phyloP scores from a whole-genome alignment of 2,329 filamentous ascomycete genomes.

The Westerdykella aurantiaca region DNA sequence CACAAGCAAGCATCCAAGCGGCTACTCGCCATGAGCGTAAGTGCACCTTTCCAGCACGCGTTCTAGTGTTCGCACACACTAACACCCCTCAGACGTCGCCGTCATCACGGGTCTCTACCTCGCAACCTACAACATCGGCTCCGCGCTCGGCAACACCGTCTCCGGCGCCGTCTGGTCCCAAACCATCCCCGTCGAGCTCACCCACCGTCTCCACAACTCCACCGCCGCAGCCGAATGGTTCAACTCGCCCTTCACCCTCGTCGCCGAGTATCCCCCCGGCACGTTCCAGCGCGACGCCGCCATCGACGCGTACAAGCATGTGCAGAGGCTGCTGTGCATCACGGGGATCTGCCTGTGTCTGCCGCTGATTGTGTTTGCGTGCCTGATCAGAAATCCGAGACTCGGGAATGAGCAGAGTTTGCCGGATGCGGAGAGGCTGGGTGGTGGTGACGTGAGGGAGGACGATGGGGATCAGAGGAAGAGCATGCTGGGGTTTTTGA shows the following conservation, averaged over 20 bases:
- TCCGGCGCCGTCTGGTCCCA: slow-evolving; percentile 61
- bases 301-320: slow-evolving; percentile 42
- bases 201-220: slow-evolving; percentile 33
- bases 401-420: slow-evolving; percentile 44
- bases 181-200: slow-evolving; percentile 41
- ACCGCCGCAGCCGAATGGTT: slow-evolving; percentile 39
- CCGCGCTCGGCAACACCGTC: slow-evolving; percentile 54
- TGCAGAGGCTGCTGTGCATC: slow-evolving; percentile 47
- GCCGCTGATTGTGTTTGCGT: slow-evolving; percentile 43
- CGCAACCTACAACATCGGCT: slow-evolving; percentile 58
- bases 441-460: neutral
- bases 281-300: slow-evolving; percentile 41
- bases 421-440: slow-evolving; percentile 35
- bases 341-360: slow-evolving; percentile 47
- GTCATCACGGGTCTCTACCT: slow-evolving; percentile 60
- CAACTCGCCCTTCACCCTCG: slow-evolving; percentile 39
- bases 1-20: slow-evolving; percentile 48
- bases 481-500: too few relatives aligned
- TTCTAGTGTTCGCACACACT: neutral
- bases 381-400: slow-evolving; percentile 43
- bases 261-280: slow-evolving; percentile 38
- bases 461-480: too few relatives aligned
- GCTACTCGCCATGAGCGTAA: slow-evolving; percentile 45
- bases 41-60: neutral
- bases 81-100: slow-evolving; percentile 44